Evolutionary conservation across 1,139 yeast species (phyloP), one percentile per base, ranked within the genome.

Genomic region (Zygotorulaspora mrakii): DNA sequence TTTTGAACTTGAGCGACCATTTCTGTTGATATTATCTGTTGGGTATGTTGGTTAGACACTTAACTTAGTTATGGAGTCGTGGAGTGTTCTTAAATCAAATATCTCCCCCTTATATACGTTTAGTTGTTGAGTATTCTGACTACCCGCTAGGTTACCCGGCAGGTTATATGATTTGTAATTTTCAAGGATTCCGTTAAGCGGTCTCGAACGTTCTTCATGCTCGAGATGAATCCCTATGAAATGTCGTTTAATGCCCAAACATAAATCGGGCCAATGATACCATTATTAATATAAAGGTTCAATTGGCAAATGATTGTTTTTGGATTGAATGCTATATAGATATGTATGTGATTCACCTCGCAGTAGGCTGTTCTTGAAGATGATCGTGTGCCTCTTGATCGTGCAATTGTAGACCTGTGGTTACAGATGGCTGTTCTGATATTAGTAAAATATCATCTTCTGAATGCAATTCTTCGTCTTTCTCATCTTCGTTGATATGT

Each of bases 1-100:
- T 85, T 82, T 75, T 86, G 95, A 64, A 88, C 84, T 63, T 73
- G 72, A 53, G 95, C 89, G 67, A 82, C 91, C 95, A 87, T 87
- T 73, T 45, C 58, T 12, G 5, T 27, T 4, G 20, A 6, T 24
- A 24, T 24, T n/a, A n/a, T n/a, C n/a, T n/a, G n/a, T n/a, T n/a
- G n/a, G n/a, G n/a, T n/a, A n/a, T n/a, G n/a, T n/a, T n/a, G n/a
- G n/a, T n/a, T n/a, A n/a, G n/a, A n/a, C n/a, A n/a, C n/a, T n/a
- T n/a, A n/a, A n/a, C n/a, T n/a, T n/a, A n/a, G n/a, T n/a, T n/a
- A n/a, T n/a, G n/a, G n/a, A n/a, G n/a, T n/a, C n/a, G 8, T 10
- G 9, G 16, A 5, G 9, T 4, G 4, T 11, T 25, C 29, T 5
- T n/a, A 9, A 4, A 25, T 25, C n/a, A 14, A 17, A 14, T 28